These are phyloP conservation scores for Tremellales sp. DNA, from an alignment of 1,284 basidiomycete species.

Conservation along the genomic window DNA sequence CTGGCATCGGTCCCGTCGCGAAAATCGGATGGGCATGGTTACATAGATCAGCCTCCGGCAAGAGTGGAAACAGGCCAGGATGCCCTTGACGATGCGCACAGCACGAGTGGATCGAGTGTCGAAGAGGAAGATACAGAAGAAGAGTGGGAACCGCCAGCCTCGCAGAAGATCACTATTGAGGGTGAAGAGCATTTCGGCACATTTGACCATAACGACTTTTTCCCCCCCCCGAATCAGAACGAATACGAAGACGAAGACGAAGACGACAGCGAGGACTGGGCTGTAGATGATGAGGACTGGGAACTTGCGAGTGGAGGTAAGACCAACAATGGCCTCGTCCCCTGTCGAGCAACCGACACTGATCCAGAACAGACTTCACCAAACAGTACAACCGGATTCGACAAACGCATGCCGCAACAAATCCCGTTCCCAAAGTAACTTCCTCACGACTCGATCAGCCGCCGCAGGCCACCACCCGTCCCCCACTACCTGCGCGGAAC, in stretches of 20 bases:
- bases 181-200: constrained; percentile 40
- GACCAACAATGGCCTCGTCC: constrained; percentile 13
- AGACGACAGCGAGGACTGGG: constrained; percentile 48
- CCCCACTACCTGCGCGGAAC: constrained; percentile 39
- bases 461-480: constrained; percentile 11
- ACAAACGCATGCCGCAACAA: constrained; percentile 57
- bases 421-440: constrained; percentile 10
- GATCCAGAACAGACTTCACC: constrained; percentile 73
- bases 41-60: not conserved
- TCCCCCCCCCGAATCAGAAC: not conserved
- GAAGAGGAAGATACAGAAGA: constrained; percentile 4
- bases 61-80: not conserved
- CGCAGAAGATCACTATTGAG: constrained; percentile 1
- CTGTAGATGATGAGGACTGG: constrained; percentile 86
- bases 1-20: not conserved
- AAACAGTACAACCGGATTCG: constrained; percentile 91
- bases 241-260: constrained; percentile 26
- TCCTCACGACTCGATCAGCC: constrained; percentile 4
- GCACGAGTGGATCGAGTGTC: constrained; percentile 4
- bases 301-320: constrained; percentile 64
- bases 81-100: constrained; percentile 2
- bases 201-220: constrained; percentile 4
- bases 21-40: not conserved
- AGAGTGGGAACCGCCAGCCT: not conserved
- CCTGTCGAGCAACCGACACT: not conserved